These are phyloP conservation scores for Knufia fluminis DNA, from an alignment of 2,329 filamentous ascomycete genomes.

Conservation along the genomic window DNA sequence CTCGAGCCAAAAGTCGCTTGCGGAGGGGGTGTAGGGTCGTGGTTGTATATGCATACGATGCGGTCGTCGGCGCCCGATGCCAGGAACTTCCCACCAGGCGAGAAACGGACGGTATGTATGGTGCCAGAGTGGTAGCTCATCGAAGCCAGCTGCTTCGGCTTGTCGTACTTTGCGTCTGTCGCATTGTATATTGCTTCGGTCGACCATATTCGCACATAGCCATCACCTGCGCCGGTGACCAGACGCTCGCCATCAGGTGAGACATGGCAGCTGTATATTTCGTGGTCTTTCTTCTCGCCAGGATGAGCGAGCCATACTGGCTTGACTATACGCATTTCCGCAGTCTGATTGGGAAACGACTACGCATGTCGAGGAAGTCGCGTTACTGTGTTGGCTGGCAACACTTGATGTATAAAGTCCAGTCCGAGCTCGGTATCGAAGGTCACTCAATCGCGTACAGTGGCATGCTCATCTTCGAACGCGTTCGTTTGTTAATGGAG, in stretches of 20 bases:
- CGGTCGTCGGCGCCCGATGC: slow-evolving; percentile 97
- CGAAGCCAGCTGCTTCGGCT: slow-evolving; percentile 87
- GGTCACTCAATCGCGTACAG: no score
- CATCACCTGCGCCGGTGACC: slow-evolving; percentile 92
- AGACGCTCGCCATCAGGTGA: slow-evolving; percentile 88
- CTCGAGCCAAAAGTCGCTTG: slow-evolving; percentile 75
- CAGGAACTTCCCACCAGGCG: slow-evolving; percentile 85
- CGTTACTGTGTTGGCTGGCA: background rate
- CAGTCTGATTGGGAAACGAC: background rate
- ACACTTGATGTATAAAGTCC: background rate
- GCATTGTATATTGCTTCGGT: slow-evolving; percentile 86
- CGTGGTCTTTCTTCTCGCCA: slow-evolving; percentile 93
- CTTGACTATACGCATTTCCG: slow-evolving; percentile 10
- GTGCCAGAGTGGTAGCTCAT: slow-evolving; percentile 98
- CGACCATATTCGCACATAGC: slow-evolving; percentile 95
- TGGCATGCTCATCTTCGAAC: no score
- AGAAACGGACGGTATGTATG: slow-evolving; percentile 95
- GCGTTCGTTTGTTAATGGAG: background rate
- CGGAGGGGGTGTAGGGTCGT: slow-evolving; percentile 71
- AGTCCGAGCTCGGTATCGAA: no score
- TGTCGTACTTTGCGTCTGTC: slow-evolving; percentile 59
- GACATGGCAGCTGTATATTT: slow-evolving; percentile 96
- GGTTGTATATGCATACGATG: slow-evolving; percentile 92
- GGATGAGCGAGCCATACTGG: slow-evolving; percentile 8
- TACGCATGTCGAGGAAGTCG: background rate